A percentile compares a stretch with the other conserved stretches of the same genome.
These are phyloP conservation scores for Pyrenula aspistea DNA, from an alignment of 495 filamentous ascomycete genomes.

Conservation along the genomic window DNA sequence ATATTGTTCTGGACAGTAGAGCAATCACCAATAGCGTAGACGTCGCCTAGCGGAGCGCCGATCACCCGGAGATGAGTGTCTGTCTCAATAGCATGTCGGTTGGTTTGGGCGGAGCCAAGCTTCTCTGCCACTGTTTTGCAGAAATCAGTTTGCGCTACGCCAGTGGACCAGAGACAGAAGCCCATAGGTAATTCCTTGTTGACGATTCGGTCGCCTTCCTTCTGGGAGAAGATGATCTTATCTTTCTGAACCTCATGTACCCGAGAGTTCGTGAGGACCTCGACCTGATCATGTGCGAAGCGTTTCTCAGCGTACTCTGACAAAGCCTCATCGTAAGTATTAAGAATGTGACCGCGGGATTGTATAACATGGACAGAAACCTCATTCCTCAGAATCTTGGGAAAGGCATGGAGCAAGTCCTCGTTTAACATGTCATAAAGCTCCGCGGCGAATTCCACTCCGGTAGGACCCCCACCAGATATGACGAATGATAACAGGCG, in stretches of 20 bases:
- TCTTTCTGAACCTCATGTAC: conserved; percentile 80
- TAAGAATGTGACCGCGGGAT: conserved; percentile 84
- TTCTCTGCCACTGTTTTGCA: conserved; percentile 59
- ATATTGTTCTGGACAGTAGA: conserved; percentile 94
- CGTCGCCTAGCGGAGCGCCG: conserved; percentile 84
- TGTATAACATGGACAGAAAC: conserved; percentile 97
- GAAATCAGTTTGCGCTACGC: conserved; percentile 79
- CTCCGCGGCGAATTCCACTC: conserved; percentile 95
- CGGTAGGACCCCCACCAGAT: conserved; percentile 90
- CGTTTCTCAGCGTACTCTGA: conserved; percentile 84
- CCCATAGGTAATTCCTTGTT: conserved; percentile 91
- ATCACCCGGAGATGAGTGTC: conserved; percentile 87
- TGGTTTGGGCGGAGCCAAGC: conserved; percentile 64
- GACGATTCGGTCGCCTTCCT: conserved; percentile 58
- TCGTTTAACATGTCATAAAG: conserved; percentile 94
- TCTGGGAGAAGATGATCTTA: conserved; percentile 79
- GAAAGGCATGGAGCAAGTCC: conserved; percentile 74
- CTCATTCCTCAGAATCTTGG: conserved; percentile 82
- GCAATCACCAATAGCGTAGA: conserved; percentile 97
- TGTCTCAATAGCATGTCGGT: conserved; percentile 86
- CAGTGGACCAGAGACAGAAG: conserved; percentile 97
- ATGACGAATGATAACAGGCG: conserved; percentile 89
- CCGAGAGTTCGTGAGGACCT: conserved; percentile 80
- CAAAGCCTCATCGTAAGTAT: conserved; percentile 94
- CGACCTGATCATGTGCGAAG: conserved; percentile 82